phyloP scores from a whole-genome alignment of 352 stramenopile genomes.

The Phytophthora gonapodyides region DNA sequence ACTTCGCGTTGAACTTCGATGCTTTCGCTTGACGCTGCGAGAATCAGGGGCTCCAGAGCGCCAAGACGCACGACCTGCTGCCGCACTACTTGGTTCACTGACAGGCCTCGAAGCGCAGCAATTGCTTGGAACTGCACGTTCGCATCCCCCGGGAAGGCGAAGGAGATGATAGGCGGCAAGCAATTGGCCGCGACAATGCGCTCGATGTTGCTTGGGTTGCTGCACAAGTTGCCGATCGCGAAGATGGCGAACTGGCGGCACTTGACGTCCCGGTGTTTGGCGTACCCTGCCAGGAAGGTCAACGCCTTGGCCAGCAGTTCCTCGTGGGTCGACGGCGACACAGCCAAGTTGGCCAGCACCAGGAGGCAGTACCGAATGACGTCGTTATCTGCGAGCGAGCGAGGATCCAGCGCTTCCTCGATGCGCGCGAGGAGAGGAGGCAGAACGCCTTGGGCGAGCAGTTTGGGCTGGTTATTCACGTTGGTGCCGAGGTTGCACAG shows the following conservation, averaged over 20 bases:
- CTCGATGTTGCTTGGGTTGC: constrained; percentile 92
- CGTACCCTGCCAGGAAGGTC: constrained; percentile 91
- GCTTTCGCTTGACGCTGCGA: constrained; percentile 88
- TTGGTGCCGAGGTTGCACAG: constrained; percentile 96
- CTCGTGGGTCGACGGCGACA: constrained; percentile 82
- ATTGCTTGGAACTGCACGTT: constrained; percentile 98
- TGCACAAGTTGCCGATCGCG: constrained; percentile 94
- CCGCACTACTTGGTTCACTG: constrained; percentile 89
- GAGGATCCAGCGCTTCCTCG: constrained; percentile 91
- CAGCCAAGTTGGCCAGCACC: constrained; percentile 93
- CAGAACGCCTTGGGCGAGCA: constrained; percentile 89
- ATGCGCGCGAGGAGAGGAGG: constrained; percentile 89
- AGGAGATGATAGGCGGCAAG: constrained; percentile 94
- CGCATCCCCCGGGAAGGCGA: constrained; percentile 91
- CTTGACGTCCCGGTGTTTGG: constrained; percentile 95
- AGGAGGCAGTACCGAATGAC: constrained; percentile 95
- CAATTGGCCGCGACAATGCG: constrained; percentile 86
- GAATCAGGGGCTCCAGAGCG: constrained; percentile 94
- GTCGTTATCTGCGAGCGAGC: constrained; percentile 93
- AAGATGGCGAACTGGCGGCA: constrained; percentile 97
- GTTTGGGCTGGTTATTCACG: constrained; percentile 92
- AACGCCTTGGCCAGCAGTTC: constrained; percentile 81
- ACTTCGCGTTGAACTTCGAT: constrained; percentile 97
- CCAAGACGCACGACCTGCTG: constrained; percentile 92
- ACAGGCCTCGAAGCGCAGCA: constrained; percentile 91